Percentiles rank a stretch among this genome's conserved stretches.
Conservation (phyloP, 2,329 filamentous ascomycete genomes). For the Fusarium hostae region DNA sequence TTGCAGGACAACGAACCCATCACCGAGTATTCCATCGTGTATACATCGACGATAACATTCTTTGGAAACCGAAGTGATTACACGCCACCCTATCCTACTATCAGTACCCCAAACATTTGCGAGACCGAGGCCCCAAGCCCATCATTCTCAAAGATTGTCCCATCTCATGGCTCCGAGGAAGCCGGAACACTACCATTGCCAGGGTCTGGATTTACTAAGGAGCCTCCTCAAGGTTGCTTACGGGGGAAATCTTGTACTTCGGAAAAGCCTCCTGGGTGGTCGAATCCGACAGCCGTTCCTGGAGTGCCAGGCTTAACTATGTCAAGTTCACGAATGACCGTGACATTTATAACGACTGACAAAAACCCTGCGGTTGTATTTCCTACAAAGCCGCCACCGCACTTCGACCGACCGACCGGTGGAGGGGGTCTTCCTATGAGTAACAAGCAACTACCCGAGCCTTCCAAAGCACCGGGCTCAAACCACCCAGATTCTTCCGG, state of each 20-base stretch:
- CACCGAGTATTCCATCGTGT: slow-evolving; percentile 57
- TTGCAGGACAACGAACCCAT: slow-evolving; percentile 45
- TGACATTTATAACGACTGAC: slow-evolving; percentile 63
- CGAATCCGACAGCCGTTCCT: slow-evolving; percentile 3
- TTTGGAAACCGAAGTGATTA: slow-evolving; percentile 58
- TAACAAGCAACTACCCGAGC: slow-evolving; percentile 38
- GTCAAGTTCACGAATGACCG: slow-evolving; percentile 41
- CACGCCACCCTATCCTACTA: slow-evolving; percentile 57
- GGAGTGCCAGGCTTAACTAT: slow-evolving; percentile 19
- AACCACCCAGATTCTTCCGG: background rate
- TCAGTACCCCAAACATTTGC: slow-evolving; percentile 55
- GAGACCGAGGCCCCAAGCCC: slow-evolving; percentile 20
- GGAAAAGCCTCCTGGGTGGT: slow-evolving; percentile 2
- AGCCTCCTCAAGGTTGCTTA: slow-evolving; percentile 18
- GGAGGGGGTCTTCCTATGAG: slow-evolving; percentile 9
- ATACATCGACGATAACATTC: slow-evolving; percentile 63
- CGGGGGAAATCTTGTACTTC: slow-evolving; percentile 2
- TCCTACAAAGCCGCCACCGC: slow-evolving; percentile 52
- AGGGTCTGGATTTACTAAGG: slow-evolving; percentile 20
- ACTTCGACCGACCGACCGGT: slow-evolving; percentile 49
- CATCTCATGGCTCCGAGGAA: background rate
- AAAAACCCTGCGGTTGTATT: slow-evolving; percentile 65
- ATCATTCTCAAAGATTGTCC: background rate
- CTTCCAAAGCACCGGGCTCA: background rate
- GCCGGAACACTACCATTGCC: background rate